Base-by-base conservation (phyloP, 257 asterid genomes). In the Buddleja alternifolia region DNA sequence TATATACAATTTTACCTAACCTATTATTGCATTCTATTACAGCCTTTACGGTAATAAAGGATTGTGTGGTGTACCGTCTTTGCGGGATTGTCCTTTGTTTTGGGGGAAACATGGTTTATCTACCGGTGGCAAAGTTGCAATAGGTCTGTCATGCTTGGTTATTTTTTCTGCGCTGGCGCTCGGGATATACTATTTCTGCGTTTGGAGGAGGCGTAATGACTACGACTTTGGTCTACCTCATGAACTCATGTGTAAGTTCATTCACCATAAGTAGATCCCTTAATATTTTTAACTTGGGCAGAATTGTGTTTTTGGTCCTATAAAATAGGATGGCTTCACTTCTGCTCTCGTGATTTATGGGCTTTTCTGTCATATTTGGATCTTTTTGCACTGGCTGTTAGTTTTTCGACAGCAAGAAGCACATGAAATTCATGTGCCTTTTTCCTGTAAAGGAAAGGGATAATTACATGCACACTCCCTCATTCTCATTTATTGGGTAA, bases 91-190 rank as follows among this genome's bases (percentile, higher is more conserved):
- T 55, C 84, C 97, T 0, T 67, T 89, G 52, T 81, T 94, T 60
- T 89, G 99, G 99, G 92, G 87, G 34, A 87, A 82, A 72, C 66
- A 82, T 44, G 96, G 97, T 23, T 79, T 94, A 74, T 94, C 97
- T 3, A 84, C 87, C 0, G 90, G 83, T 19, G 97, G 89, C 40
- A 94, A 89, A 75, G 67, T 86, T 12, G 99, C 88, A 12, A 82
- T 91, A 15, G 95, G 84, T 37, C 55, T 91, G 8, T 76, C 92
- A 0, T 75, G 85, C 73, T 52, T 91, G 60, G 66, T 94, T 60
- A 24, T 84, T 54, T 62, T 89, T 9, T 75, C 73, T 11, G 44
- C 80, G 42, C 46, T 89, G 46, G 50, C 80, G 60, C 61, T 82
- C 6, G 90, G 83, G 64, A 67, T 67, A 51, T 82, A 77, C 81